A percentile compares a stretch with the other conserved stretches of the same genome.
phyloP scores from a whole-genome alignment of 352 stramenopile genomes.

The Phytophthora agathidicida region DNA sequence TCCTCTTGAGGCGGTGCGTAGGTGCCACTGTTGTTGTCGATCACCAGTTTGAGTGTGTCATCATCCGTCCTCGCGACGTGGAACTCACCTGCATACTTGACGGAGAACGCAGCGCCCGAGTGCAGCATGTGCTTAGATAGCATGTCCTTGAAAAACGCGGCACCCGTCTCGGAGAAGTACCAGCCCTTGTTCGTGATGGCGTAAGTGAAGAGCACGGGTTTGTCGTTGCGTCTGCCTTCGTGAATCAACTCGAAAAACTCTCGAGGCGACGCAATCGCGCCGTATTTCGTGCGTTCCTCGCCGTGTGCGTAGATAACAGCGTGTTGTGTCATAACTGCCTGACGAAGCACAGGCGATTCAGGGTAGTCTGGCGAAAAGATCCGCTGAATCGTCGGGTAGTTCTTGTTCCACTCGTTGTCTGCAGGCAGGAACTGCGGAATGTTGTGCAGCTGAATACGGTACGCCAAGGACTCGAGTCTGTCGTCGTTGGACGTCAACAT shows the following conservation, averaged over 20 bases:
- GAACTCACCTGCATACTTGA: constrained; percentile 41
- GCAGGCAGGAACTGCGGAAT: constrained; percentile 27
- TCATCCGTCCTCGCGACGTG: constrained; percentile 14
- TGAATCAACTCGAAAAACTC: constrained; percentile 42
- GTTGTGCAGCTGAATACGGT: constrained; percentile 40
- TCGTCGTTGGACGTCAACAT: constrained; percentile 16
- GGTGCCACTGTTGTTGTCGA: constrained; percentile 46
- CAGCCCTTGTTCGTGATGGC: constrained; percentile 32
- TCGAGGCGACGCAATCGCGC: constrained; percentile 10
- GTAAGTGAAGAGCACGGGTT: constrained; percentile 37
- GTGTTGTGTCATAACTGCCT: constrained; percentile 34
- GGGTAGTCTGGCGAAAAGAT: constrained; percentile 40
- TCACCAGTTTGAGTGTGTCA: constrained; percentile 24
- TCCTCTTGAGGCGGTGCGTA: constrained; percentile 32
- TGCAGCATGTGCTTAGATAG: constrained; percentile 45
- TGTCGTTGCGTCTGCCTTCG: constrained; percentile 30
- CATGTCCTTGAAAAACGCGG: constrained; percentile 43
- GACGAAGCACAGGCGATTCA: constrained; percentile 33
- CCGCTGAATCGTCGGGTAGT: constrained; percentile 33
- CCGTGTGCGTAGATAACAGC: constrained; percentile 36
- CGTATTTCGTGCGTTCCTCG: constrained; percentile 22
- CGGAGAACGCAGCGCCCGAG: constrained; percentile 26
- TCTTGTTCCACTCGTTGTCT: constrained; percentile 43
- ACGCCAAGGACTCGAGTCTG: constrained; percentile 31
- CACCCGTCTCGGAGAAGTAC: constrained; percentile 42